Evolutionary conservation across 257 asterid species (phyloP), one percentile per base, ranked within the genome.

Genomic region (Fraxinus cuspidata): DNA sequence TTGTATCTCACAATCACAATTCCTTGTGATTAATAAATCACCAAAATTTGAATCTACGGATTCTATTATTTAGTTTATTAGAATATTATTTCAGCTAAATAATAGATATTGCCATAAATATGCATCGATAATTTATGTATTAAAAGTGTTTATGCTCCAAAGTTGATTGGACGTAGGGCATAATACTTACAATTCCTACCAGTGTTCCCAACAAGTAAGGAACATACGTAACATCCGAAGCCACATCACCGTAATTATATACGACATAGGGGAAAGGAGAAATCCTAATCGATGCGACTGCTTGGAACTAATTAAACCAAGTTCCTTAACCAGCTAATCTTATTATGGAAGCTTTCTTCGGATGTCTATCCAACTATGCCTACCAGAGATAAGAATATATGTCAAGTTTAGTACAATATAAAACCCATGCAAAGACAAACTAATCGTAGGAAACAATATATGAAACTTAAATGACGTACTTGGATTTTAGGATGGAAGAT

Each of bases 311-410:
- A 78, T 83, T 84, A 66, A 90, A 89, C 84, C 90, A 90, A 83
- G 84, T 81, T 74, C 97, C 97, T 81, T 92, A 97, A 38, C 99
- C 97, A 56, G 99, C 97, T 69, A 94, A 77, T 80, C 82, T 91
- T 80, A 94, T 86, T 65, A 90, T 78, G n/a, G 97, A 92, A 88
- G 99, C 99, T 82, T 80, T 91, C 89, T 94, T 91, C 1, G 97
- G 97, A 74, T 94, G 82, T 84, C 90, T 90, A 78, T 92, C 92
- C 67, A 92, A 79, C 96, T 91, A 90, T 27, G 79, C 90, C 97
- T 94, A 47, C 70, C 84, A 25, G 72, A 74, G 53, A 71, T 10
- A 71, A 53, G 32, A n/a, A 60, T 28, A 40, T n/a, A 2, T 1
- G 18, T 2, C 5, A 42, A 42, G 18, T 42, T 12, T 42, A 42